Percentiles rank a stretch among this genome's conserved stretches.
phyloP scores from a whole-genome alignment of 1,139 yeast species.

The Candida freyschussii region DNA sequence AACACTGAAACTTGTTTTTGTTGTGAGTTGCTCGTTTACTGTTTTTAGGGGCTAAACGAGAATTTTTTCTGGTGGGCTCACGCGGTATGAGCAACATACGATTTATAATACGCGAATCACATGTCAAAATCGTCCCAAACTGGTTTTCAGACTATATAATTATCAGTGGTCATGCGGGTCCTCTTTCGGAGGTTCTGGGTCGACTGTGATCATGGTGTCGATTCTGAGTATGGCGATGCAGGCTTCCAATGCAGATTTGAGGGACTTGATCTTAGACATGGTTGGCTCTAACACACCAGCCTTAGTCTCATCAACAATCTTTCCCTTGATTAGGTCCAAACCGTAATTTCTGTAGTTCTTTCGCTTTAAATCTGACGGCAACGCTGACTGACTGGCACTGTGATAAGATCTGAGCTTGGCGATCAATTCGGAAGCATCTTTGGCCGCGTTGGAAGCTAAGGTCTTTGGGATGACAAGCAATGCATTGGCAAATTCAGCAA shows the following conservation, averaged over 20 bases:
- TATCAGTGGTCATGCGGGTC: slow-evolving; percentile 56
- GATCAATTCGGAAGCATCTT: slow-evolving; percentile 90
- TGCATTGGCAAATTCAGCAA: slow-evolving; percentile 94
- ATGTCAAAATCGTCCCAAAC: too few species aligned
- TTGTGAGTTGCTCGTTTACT: too few species aligned
- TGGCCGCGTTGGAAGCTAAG: slow-evolving; percentile 94
- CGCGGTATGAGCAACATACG: too few species aligned
- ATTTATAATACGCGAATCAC: too few species aligned
- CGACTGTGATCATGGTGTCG: slow-evolving; percentile 96
- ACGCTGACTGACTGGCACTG: slow-evolving; percentile 88
- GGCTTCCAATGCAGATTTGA: slow-evolving; percentile 95
- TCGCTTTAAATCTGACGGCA: slow-evolving; percentile 75
- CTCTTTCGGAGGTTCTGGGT: slow-evolving; percentile 91
- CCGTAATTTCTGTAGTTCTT: slow-evolving; percentile 88
- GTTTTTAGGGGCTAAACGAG: too few species aligned
- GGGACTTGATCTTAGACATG: slow-evolving; percentile 82
- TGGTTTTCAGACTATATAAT: too few species aligned
- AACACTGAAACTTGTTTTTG: too few species aligned
- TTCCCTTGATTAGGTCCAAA: slow-evolving; percentile 84
- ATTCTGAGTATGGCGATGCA: slow-evolving; percentile 96
- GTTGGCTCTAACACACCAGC: slow-evolving; percentile 96
- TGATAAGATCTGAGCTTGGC: slow-evolving; percentile 96
- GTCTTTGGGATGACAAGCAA: slow-evolving; percentile 93
- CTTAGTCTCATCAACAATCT: slow-evolving; percentile 77
- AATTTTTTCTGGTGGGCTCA: too few species aligned